These are phyloP conservation scores for Pichia kluyveri DNA, from an alignment of 805 yeast genomes.

Conservation along the genomic window DNA sequence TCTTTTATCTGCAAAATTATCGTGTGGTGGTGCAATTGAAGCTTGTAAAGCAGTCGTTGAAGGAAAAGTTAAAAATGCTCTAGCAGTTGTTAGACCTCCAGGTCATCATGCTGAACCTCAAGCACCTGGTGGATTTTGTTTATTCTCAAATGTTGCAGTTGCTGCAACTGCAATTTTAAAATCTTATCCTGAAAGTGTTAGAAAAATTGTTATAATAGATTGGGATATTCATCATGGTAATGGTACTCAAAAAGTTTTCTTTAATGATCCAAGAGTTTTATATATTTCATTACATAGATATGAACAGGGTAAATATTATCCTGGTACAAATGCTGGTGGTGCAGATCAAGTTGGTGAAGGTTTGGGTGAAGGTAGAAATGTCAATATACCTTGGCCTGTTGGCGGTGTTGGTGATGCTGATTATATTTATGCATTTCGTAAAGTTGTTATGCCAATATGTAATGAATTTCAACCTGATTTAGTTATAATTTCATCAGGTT, in stretches of 20 bases:
- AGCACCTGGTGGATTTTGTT: constrained; percentile 93
- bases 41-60: constrained; percentile 94
- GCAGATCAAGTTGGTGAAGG: constrained; percentile 79
- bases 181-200: constrained; percentile 79
- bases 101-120: constrained; percentile 99
- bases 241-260: constrained; percentile 92
- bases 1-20: constrained; percentile 72
- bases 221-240: constrained; percentile 99
- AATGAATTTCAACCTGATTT: constrained; percentile 88
- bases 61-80: constrained; percentile 80
- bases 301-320: constrained; percentile 87
- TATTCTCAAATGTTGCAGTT: constrained; percentile 93
- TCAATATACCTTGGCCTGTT: constrained; percentile 89
- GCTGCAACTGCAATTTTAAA: constrained; percentile 83
- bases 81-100: constrained; percentile 96
- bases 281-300: constrained; percentile 89
- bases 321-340: constrained; percentile 84
- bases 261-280: constrained; percentile 80
- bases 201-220: constrained; percentile 76
- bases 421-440: constrained; percentile 83
- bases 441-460: constrained; percentile 80
- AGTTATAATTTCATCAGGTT: constrained; percentile 89
- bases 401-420: constrained; percentile 95
- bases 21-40: constrained; percentile 96
- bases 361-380: constrained; percentile 74